Base-by-base conservation (phyloP, 1,284 basidiomycete species). In the Austroboletus niveus region DNA sequence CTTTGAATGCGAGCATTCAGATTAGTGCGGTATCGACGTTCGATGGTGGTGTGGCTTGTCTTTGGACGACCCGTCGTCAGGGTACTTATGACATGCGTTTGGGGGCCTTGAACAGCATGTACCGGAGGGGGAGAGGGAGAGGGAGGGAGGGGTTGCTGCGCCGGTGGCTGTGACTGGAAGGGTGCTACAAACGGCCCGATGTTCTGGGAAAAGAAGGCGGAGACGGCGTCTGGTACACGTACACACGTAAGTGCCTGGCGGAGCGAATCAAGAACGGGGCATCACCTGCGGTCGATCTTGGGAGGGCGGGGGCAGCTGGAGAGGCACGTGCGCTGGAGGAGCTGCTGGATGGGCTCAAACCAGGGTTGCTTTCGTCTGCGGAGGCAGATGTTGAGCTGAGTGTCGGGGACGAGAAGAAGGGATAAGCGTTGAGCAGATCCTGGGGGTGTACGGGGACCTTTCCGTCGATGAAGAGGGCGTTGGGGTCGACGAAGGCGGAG, bases 41-140 rank as follows among this genome's bases (percentile, higher is more conserved):
- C 93, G 58, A 95, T 94, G 24, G 91, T 93, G 10, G 93, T 95
- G 68, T 95, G 92, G 53, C 89, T 91, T 0, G 89, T 91, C 70
- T 91, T 91, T n/a, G 87, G 82, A 4, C 87, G 81, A 1, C 72
- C 69, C 15, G 71, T 63, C 27, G 69, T 41, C 20, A 56, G 54
- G 31, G 68, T 60, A 5, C 60, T 57, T 29, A 29, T 69, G 57
- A 49, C 60, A 45, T 51, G 71, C 49, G 45, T 65, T 42, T 55
- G 70, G 55, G 39, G 54, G 24, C 53, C 45, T 4, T 67, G 61
- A 10, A 35, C 9, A 1, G 59, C 57, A 32, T 72, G 71, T 20
- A 57, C 68, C 15, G 66, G 73, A 39, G 61, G 73, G 65, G 31
- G 66, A 32, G 64, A 69, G 24, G 67, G 72, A 15, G 62, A 74